A percentile compares a stretch with the other conserved stretches of the same genome.
These are phyloP conservation scores for Bolboschoenoplectus hybrid DNA, from an alignment of 202 grass and related monocot species.

Conservation along the genomic window DNA sequence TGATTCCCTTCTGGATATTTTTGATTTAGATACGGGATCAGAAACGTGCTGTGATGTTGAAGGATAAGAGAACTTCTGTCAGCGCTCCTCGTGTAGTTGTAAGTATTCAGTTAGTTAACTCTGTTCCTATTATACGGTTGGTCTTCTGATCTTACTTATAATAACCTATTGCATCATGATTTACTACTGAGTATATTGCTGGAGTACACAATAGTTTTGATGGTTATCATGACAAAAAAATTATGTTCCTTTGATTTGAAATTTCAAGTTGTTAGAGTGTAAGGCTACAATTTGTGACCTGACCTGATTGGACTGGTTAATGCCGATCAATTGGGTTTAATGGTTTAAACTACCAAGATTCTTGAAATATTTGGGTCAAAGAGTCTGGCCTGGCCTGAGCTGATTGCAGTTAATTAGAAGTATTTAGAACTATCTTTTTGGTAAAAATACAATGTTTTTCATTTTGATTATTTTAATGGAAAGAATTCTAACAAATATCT, in stretches of 20 bases:
- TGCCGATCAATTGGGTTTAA: neutral
- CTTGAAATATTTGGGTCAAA: neutral
- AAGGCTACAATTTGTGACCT: neutral
- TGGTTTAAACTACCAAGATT: neutral
- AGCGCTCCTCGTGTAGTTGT: conserved; percentile 78
- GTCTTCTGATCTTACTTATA: neutral
- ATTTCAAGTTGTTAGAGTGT: neutral
- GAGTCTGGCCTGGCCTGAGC: neutral
- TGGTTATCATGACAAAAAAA: neutral
- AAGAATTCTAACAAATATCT: neutral
- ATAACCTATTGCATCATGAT: neutral
- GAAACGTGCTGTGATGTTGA: conserved; percentile 80
- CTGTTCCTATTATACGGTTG: conserved; percentile 15
- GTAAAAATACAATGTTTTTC: neutral
- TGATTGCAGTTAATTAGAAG: neutral
- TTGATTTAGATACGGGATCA: conserved; percentile 70
- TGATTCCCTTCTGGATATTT: neutral
- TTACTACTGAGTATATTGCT: neutral
- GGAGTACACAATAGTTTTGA: neutral
- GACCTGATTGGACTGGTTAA: neutral
- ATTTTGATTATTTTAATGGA: neutral
- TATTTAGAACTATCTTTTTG: neutral
- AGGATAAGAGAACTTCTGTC: conserved; percentile 66
- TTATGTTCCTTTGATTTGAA: neutral
- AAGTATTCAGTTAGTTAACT: conserved; percentile 44